Evolutionary conservation across 1,284 basidiomycete species (phyloP).

Genomic region (Ceratobasidium sp.): DNA sequence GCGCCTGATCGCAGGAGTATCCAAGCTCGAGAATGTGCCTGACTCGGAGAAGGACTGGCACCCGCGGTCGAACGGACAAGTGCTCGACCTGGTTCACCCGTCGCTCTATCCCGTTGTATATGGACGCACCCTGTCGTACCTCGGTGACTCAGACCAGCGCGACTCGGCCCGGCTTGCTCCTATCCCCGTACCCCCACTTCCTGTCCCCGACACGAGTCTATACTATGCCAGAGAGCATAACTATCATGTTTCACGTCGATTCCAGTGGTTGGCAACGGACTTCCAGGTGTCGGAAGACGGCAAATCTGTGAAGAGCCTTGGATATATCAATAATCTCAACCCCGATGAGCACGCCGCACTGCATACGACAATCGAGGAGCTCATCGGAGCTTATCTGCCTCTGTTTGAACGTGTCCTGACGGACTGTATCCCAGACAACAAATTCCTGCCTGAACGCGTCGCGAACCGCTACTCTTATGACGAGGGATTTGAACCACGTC

Average conservation of each 20-base stretch:
- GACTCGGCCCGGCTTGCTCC: not conserved
- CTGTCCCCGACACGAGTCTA: not conserved
- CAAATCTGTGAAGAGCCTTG: slow-evolving; percentile 54
- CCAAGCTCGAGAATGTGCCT: slow-evolving; percentile 47
- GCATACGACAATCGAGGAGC: slow-evolving; percentile 55
- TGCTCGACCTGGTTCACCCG: slow-evolving; percentile 60
- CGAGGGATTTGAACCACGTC: not conserved
- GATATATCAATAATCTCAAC: slow-evolving; percentile 67
- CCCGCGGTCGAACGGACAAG: slow-evolving; percentile 48
- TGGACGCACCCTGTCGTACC: slow-evolving; percentile 50
- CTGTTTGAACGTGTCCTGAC: slow-evolving; percentile 65
- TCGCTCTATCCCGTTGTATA: slow-evolving; percentile 60
- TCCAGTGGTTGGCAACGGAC: slow-evolving; percentile 61
- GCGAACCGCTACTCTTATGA: not conserved
- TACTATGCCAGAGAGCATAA: not conserved
- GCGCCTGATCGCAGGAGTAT: slow-evolving; percentile 48
- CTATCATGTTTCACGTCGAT: slow-evolving; percentile 47
- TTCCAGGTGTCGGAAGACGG: slow-evolving; percentile 55
- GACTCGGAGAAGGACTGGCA: slow-evolving; percentile 51
- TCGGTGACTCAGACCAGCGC: slow-evolving; percentile 7
- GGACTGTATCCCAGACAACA: slow-evolving; percentile 53
- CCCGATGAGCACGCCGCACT: slow-evolving; percentile 53
- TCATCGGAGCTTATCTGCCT: slow-evolving; percentile 58
- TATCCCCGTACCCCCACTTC: slow-evolving; percentile 45
- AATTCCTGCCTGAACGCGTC: not conserved